phyloP scores from a whole-genome alignment of 2,329 filamentous ascomycete genomes.

The Chaetomium strumarium region DNA sequence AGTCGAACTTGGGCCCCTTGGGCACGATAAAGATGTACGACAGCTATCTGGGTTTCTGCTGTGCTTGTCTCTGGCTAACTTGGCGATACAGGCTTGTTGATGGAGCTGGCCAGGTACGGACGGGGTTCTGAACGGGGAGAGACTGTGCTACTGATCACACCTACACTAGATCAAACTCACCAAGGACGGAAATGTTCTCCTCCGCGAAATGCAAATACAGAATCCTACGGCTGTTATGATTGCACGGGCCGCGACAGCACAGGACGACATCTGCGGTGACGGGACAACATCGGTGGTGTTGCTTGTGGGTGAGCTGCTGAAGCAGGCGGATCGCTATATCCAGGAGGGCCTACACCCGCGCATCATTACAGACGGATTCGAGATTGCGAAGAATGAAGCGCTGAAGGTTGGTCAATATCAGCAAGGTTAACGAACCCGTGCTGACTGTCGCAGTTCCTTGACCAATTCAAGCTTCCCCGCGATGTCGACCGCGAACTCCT shows the following conservation, averaged over 20 bases:
- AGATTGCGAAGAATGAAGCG: conserved; percentile 89
- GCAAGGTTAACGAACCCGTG: background rate
- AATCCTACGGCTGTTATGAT: conserved; percentile 93
- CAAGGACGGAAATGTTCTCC: conserved; percentile 90
- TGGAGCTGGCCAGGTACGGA: conserved; percentile 59
- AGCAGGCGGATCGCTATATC: conserved; percentile 96
- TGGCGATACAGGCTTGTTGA: conserved; percentile 53
- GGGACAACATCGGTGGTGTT: conserved; percentile 96
- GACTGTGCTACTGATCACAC: conserved; percentile 18
- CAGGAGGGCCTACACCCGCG: conserved; percentile 93
- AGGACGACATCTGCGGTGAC: conserved; percentile 97
- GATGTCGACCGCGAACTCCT: conserved; percentile 92
- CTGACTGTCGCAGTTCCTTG: conserved; percentile 63
- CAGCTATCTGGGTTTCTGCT: background rate
- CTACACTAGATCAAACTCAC: conserved; percentile 82
- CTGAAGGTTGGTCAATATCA: conserved; percentile 57
- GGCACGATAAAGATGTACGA: conserved; percentile 91
- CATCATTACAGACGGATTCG: conserved; percentile 95
- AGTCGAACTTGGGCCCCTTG: conserved; percentile 88
- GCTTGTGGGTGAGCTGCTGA: conserved; percentile 90
- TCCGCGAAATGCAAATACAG: conserved; percentile 86
- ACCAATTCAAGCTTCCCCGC: conserved; percentile 82
- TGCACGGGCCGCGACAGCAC: conserved; percentile 80
- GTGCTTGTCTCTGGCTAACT: conserved; percentile 2
- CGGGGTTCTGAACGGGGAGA: conserved; percentile 6